Percentiles rank a stretch among this genome's conserved stretches.
Conservation (phyloP, 805 yeast genomes). For the Ogataea chonburiensis region DNA sequence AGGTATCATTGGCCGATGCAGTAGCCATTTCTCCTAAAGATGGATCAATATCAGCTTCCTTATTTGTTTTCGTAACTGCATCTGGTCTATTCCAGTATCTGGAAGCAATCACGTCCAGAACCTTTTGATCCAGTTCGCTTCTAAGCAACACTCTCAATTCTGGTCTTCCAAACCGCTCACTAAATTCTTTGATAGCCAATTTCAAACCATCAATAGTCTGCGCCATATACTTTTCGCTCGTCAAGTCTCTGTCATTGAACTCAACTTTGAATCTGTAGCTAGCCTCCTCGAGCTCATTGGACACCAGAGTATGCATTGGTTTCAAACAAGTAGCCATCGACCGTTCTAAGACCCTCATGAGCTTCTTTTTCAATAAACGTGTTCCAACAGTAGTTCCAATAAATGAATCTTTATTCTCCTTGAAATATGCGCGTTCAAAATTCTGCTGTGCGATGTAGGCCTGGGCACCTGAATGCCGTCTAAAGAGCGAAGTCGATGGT, state of each 20-base stretch:
- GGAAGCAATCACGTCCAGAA: conserved; percentile 80
- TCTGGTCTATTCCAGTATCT: conserved; percentile 85
- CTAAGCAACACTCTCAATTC: conserved; percentile 78
- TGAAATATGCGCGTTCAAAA: conserved; percentile 64
- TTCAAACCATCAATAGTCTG: conserved; percentile 87
- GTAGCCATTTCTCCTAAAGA: conserved; percentile 54
- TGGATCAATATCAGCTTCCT: conserved; percentile 37
- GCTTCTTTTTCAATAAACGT: conserved; percentile 66
- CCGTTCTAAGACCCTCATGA: conserved; percentile 82
- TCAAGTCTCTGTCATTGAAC: conserved; percentile 88
- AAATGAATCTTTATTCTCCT: conserved; percentile 58
- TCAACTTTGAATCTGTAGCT: conserved; percentile 92
- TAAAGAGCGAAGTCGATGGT: conserved; percentile 43
- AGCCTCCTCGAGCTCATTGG: conserved; percentile 90
- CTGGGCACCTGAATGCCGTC: conserved; percentile 55
- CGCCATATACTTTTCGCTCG: conserved; percentile 92
- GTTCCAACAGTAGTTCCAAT: conserved; percentile 74
- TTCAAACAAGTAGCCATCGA: conserved; percentile 87
- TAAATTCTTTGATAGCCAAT: conserved; percentile 80
- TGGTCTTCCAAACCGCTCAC: conserved; percentile 75
- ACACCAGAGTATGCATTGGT: conserved; percentile 84
- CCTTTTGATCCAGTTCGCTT: conserved; percentile 85
- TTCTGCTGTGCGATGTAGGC: conserved; percentile 67
- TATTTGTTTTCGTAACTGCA: conserved; percentile 13
- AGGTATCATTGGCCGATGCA: conserved; percentile 63